Evolutionary conservation across 148 eudicot genomes (phyloP).

Genomic region (Nepenthes gracilis): DNA sequence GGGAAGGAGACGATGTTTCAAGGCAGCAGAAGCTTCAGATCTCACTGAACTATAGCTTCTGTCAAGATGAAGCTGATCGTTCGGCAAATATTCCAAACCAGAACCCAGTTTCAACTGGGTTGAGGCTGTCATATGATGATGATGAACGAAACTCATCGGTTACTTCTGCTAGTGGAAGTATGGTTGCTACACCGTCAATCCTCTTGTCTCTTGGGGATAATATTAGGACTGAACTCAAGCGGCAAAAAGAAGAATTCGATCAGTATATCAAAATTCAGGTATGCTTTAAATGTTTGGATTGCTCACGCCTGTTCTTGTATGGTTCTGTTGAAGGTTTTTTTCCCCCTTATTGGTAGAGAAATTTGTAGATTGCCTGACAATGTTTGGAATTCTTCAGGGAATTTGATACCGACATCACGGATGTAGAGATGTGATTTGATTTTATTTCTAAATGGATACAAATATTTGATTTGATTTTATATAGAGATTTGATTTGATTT

Average conservation of each 20-base stretch:
- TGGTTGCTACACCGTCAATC: constrained; percentile 47
- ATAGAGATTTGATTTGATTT: too few relatives aligned
- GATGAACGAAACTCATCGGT: constrained; percentile 92
- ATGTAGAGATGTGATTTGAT: too few relatives aligned
- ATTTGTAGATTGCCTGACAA: too few relatives aligned
- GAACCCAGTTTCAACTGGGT: constrained; percentile 81
- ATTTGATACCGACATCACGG: too few relatives aligned
- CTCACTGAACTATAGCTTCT: constrained; percentile 43
- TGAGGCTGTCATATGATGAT: constrained; percentile 82
- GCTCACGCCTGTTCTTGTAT: too few relatives aligned
- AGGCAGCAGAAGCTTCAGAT: constrained; percentile 71
- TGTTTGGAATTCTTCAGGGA: too few relatives aligned
- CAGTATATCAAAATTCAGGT: constrained; percentile 79
- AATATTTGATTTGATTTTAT: too few relatives aligned
- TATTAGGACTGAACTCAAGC: constrained; percentile 56
- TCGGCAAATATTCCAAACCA: constrained; percentile 49
- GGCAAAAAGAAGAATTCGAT: constrained; percentile 77
- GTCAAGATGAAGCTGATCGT: constrained; percentile 48
- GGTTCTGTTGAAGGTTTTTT: too few relatives aligned
- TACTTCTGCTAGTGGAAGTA: constrained; percentile 82
- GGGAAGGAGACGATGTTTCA: constrained; percentile 45
- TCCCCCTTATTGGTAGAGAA: too few relatives aligned
- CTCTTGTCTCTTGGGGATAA: constrained; percentile 50
- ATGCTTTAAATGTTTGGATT: neutral
- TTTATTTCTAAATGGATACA: too few relatives aligned